Conservation (phyloP, 2,329 filamentous ascomycete genomes). For the Sclerotinia spermophila region DNA sequence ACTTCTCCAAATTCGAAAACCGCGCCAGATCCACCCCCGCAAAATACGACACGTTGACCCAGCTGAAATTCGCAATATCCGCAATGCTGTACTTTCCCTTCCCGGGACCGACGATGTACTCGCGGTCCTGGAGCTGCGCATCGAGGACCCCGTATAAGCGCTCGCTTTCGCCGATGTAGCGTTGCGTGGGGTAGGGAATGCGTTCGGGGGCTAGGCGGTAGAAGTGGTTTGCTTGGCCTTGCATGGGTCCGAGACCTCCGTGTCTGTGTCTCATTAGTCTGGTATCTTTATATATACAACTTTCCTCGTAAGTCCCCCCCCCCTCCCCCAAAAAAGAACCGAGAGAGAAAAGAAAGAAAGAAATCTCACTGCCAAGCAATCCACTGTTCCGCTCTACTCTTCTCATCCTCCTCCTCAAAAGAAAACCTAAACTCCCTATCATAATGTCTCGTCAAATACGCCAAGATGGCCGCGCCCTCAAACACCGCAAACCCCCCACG, state of each 20-base stretch:
- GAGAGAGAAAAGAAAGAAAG: neutral
- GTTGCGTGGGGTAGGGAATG: constrained; percentile 67
- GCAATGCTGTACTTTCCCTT: constrained; percentile 60
- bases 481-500: constrained; percentile 61
- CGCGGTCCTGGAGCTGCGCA: constrained; percentile 53
- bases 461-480: constrained; percentile 70
- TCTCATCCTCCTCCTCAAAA: constrained; percentile 51
- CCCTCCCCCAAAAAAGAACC: neutral
- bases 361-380: constrained; percentile 54
- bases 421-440: constrained; percentile 65
- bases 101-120: constrained; percentile 52
- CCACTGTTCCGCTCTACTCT: constrained; percentile 54
- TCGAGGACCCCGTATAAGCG: constrained; percentile 72
- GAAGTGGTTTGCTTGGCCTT: constrained; percentile 62
- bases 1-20: constrained; percentile 63
- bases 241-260: constrained; percentile 17
- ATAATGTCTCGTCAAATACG: constrained; percentile 70
- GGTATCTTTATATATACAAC: neutral
- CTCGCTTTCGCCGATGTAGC: constrained; percentile 72
- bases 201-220: constrained; percentile 61
- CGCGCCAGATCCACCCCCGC: constrained; percentile 59
- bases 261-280: constrained; percentile 7
- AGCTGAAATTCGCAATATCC: constrained; percentile 70
- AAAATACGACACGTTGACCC: constrained; percentile 58
- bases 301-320: accelerated